phyloP scores from a whole-genome alignment of 2,329 filamentous ascomycete genomes.

The Clonostachys solani region DNA sequence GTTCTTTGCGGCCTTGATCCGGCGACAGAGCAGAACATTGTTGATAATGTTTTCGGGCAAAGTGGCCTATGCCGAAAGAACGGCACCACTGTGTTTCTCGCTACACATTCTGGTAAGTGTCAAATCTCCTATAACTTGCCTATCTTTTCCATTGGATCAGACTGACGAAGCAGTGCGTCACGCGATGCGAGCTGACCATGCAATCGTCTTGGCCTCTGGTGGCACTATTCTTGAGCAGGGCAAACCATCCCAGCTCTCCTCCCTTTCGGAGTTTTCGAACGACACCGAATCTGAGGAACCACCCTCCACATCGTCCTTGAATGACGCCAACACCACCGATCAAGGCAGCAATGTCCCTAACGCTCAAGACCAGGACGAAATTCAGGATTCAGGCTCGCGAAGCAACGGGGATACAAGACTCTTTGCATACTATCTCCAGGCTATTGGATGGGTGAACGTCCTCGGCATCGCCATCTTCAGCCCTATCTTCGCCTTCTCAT shows the following conservation, averaged over 20 bases:
- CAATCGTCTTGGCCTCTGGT: slow-evolving; percentile 36
- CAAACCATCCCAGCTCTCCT: slow-evolving; percentile 4
- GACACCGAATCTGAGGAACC: too few relatives aligned
- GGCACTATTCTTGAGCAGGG: slow-evolving; percentile 38
- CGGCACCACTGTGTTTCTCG: slow-evolving; percentile 2
- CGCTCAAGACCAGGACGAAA: slow-evolving; percentile 7
- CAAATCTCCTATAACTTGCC: too few relatives aligned
- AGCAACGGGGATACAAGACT: background rate
- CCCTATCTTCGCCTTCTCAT: slow-evolving; percentile 12
- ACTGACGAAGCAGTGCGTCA: slow-evolving; percentile 1
- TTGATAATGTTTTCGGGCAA: slow-evolving; percentile 27
- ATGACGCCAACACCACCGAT: too few relatives aligned
- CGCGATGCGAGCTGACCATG: slow-evolving; percentile 32
- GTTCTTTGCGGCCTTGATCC: slow-evolving; percentile 33
- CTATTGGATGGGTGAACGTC: background rate
- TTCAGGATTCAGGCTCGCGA: slow-evolving; percentile 9
- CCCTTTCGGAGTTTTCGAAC: too few relatives aligned
- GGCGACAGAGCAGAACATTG: slow-evolving; percentile 33
- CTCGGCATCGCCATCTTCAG: background rate
- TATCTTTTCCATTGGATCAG: too few relatives aligned
- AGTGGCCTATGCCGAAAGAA: slow-evolving; percentile 23
- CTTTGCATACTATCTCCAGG: background rate
- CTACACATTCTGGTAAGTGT: slow-evolving; percentile 5
- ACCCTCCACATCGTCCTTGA: too few relatives aligned
- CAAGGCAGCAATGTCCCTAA: background rate